phyloP scores from a whole-genome alignment of 2,329 filamentous ascomycete species.

The Fusarium robinianum region DNA sequence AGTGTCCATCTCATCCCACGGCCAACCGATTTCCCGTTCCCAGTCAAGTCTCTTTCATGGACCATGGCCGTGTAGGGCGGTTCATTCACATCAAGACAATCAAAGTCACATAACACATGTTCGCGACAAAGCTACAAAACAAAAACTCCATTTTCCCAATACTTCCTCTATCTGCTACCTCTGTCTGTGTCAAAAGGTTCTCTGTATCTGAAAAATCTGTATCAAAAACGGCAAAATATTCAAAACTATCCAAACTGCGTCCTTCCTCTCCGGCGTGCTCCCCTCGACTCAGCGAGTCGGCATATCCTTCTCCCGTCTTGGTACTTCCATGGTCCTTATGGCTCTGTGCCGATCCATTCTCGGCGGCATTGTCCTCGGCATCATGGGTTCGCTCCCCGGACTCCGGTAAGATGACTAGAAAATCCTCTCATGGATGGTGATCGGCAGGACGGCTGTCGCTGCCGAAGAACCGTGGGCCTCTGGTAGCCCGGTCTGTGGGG shows the following conservation, averaged over 20 bases:
- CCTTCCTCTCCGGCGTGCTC: slow-evolving; percentile 13
- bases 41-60: too few species aligned
- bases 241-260: slow-evolving; percentile 17
- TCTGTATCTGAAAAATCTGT: slow-evolving; percentile 26
- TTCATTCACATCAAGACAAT: too few species aligned
- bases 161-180: slow-evolving; percentile 37
- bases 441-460: slow-evolving; percentile 25
- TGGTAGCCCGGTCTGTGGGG: slow-evolving; percentile 19
- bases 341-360: slow-evolving; percentile 10
- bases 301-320: background rate
- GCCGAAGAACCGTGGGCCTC: slow-evolving; percentile 28
- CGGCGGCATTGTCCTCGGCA: slow-evolving; percentile 25
- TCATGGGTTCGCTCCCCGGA: slow-evolving; percentile 20
- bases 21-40: too few species aligned
- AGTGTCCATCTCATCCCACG: too few species aligned
- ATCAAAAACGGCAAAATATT: slow-evolving; percentile 24
- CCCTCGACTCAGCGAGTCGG: slow-evolving; percentile 24
- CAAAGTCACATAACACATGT: background rate
- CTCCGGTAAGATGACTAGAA: slow-evolving; percentile 26
- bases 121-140: slow-evolving; percentile 15
- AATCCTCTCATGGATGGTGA: slow-evolving; percentile 22
- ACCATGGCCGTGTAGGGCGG: too few species aligned
- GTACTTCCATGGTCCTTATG: slow-evolving; percentile 19
- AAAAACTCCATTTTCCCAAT: slow-evolving; percentile 21
- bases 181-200: slow-evolving; percentile 31